A percentile compares a stretch with the other conserved stretches of the same genome.
Evolutionary conservation across 768 basidiomycete species (phyloP).

Genomic region (Thelephora aurantiotincta): DNA sequence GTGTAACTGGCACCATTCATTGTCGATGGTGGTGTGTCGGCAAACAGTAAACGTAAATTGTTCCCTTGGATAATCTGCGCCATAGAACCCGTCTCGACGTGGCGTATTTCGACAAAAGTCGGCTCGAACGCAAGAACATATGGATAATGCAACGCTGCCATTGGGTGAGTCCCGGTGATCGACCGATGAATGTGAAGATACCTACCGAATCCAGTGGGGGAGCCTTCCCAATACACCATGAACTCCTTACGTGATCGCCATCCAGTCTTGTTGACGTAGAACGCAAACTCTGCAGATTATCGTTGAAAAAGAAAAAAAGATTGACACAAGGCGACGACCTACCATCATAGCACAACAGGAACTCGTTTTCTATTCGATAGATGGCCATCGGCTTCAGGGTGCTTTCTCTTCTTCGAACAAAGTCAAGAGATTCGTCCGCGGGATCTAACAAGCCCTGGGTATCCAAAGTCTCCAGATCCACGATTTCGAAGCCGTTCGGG

Average conservation of each 20-base stretch:
- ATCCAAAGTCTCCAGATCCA: constrained; percentile 93
- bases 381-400: constrained; percentile 90
- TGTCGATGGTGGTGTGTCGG: constrained; percentile 82
- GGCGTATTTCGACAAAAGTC: constrained; percentile 90
- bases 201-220: constrained; percentile 88
- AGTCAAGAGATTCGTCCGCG: constrained; percentile 79
- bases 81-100: constrained; percentile 84
- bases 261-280: constrained; percentile 96
- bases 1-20: constrained; percentile 38
- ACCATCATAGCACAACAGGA: constrained; percentile 97
- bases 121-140: constrained; percentile 96
- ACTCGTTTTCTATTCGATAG: constrained; percentile 93
- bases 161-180: neutral
- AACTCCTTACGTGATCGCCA: constrained; percentile 83
- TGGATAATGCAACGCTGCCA: constrained; percentile 85
- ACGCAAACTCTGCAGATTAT: constrained; percentile 71
- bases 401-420: constrained; percentile 74
- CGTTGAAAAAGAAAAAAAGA: neutral
- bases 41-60: constrained; percentile 81
- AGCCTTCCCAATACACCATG: constrained; percentile 95
- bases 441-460: constrained; percentile 95
- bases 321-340: constrained; percentile 13
- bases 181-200: constrained; percentile 2
- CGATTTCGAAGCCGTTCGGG: constrained; percentile 95
- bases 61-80: constrained; percentile 93